Percentiles rank a stretch among this genome's conserved stretches.
These are phyloP conservation scores for Strobilomyces dryophilus DNA, from an alignment of 768 basidiomycete species.

Conservation along the genomic window DNA sequence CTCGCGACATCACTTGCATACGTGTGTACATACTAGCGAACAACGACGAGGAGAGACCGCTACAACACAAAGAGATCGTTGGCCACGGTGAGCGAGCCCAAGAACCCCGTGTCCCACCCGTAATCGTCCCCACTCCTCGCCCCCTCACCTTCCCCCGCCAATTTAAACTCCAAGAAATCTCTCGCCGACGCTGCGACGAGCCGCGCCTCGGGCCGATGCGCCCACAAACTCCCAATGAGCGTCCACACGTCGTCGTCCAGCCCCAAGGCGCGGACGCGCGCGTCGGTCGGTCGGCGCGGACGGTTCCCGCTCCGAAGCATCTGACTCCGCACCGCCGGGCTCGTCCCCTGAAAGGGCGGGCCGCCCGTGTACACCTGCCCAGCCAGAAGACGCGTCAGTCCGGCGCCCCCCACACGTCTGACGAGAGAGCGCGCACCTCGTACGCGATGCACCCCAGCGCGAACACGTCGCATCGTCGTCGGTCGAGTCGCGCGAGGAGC, in stretches of 20 bases:
- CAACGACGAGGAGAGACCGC: background rate
- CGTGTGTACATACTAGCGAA: background rate
- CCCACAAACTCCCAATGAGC: slow-evolving; percentile 29
- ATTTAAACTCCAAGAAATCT: slow-evolving; percentile 20
- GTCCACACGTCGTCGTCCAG: slow-evolving; percentile 31
- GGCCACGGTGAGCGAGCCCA: slow-evolving; percentile 9
- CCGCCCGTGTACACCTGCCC: slow-evolving; percentile 29
- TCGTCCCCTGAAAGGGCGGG: slow-evolving; percentile 22
- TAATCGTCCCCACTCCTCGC: slow-evolving; percentile 10
- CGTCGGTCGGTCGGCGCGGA: slow-evolving; percentile 17
- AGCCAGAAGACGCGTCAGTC: background rate
- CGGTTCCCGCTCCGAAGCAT: slow-evolving; percentile 10
- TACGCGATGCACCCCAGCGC: slow-evolving; percentile 32
- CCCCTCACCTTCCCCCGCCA: background rate
- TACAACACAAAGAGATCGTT: slow-evolving; percentile 15
- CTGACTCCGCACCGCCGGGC: slow-evolving; percentile 15
- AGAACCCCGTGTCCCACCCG: slow-evolving; percentile 25
- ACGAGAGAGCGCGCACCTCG: slow-evolving; percentile 22
- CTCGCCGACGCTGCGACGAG: slow-evolving; percentile 22
- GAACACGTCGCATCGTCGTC: slow-evolving; percentile 33
- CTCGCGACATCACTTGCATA: too few species aligned
- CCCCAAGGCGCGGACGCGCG: slow-evolving; percentile 13
- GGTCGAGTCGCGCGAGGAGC: slow-evolving; percentile 16
- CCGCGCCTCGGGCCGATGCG: slow-evolving; percentile 22
- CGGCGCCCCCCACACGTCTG: background rate